Conservation (phyloP, 2,329 filamentous ascomycete genomes). For the Dactylellina parvicollis region DNA sequence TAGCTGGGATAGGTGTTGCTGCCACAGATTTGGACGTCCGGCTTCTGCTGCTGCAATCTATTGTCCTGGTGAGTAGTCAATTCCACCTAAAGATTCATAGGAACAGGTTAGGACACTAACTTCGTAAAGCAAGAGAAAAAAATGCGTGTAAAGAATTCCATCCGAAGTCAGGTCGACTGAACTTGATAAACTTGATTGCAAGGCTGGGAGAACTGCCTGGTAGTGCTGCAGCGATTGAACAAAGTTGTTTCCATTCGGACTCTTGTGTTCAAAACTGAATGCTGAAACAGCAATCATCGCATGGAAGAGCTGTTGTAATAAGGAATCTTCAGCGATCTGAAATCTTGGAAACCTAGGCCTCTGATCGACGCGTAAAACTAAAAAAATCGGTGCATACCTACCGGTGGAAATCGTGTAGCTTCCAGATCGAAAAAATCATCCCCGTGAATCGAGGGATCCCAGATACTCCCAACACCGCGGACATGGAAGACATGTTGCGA, state of each 20-base stretch:
- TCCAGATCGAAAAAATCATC: conserved; percentile 64
- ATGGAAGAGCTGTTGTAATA: conserved; percentile 65
- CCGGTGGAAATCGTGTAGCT: conserved; percentile 66
- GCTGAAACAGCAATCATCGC: conserved; percentile 70
- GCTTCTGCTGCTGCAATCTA: conserved; percentile 65
- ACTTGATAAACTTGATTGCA: conserved; percentile 63
- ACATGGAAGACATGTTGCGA: conserved; percentile 56
- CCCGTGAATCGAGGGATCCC: conserved; percentile 42
- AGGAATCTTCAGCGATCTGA: conserved; percentile 19
- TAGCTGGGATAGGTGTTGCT: conserved; percentile 67
- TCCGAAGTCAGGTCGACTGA: conserved; percentile 67
- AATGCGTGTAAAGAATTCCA: conserved; percentile 69
- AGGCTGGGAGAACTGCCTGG: conserved; percentile 65
- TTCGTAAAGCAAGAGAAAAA: conserved; percentile 69
- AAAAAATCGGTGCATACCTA: conserved; percentile 60
- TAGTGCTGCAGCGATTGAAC: conserved; percentile 68
- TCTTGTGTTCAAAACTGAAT: conserved; percentile 65
- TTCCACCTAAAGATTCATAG: conserved; percentile 2
- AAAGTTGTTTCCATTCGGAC: conserved; percentile 61
- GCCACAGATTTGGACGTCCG: conserved; percentile 66
- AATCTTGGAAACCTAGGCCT: background rate
- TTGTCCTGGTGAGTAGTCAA: conserved; percentile 54
- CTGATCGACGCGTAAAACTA: background rate
- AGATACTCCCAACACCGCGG: conserved; percentile 51
- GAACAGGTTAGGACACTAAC: conserved; percentile 60